Conservation (phyloP, 116 monocot species). For the Zostera marina region DNA sequence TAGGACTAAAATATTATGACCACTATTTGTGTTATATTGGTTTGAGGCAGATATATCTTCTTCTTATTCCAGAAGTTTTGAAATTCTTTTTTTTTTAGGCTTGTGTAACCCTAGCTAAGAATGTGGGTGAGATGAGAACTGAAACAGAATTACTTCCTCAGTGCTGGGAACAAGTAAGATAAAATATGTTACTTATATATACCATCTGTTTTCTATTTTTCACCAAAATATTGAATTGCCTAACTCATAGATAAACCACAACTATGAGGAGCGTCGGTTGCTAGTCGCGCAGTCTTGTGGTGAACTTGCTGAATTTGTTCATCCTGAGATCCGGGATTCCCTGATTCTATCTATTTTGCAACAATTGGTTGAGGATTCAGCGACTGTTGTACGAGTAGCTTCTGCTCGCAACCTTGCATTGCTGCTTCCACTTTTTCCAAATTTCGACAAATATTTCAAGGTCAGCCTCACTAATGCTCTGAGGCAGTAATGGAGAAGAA, state of each 20-base stretch:
- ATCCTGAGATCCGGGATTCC: conserved; percentile 95
- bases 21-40: neutral
- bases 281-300: conserved; percentile 99
- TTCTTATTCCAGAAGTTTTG: neutral
- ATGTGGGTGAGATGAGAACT: conserved; percentile 97
- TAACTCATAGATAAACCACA: conserved; percentile 77
- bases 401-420: conserved; percentile 92
- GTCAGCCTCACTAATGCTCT: conserved; percentile 91
- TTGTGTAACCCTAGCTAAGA: conserved; percentile 88
- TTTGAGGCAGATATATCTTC: neutral
- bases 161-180: conserved; percentile 94
- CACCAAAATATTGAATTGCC: neutral
- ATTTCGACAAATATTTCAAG: conserved; percentile 99
- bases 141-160: conserved; percentile 99
- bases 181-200: neutral
- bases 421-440: conserved; percentile 94
- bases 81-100: conserved; percentile 34
- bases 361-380: conserved; percentile 90
- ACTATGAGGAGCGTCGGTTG: conserved; percentile 91
- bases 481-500: conserved; percentile 90
- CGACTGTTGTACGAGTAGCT: conserved; percentile 88
- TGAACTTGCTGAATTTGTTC: conserved; percentile 90
- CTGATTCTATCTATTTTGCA: conserved; percentile 95
- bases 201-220: neutral
- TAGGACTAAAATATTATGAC: neutral